Base-by-base conservation (phyloP, 768 basidiomycete species). In the Podaxis sp. region DNA sequence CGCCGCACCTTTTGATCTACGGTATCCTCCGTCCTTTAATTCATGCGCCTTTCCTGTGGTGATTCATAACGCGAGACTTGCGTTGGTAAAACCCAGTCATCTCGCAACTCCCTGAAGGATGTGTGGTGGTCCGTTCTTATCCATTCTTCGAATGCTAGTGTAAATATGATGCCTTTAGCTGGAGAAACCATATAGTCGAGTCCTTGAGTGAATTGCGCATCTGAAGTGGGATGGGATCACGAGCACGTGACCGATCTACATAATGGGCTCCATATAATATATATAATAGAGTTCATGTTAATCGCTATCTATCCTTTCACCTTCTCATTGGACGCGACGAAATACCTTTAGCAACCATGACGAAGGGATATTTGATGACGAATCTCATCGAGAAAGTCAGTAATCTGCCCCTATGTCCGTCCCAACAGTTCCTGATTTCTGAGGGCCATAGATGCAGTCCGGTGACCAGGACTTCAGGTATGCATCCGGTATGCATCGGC, bases 401-500 rank as follows among this genome's bases (percentile, higher is more conserved):
- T 51, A 27, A 9, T 23, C 27, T 14, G 56, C 27, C 40, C 16
- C 23, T 53, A 18, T 36, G n/a, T 16, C 50, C 21, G 54, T 16
- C 4, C 27, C 6, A n/a, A 37, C 27, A 11, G 18, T 23, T 10
- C 28, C 63, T 59, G 61, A 57, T 50, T 56, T 46, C 21, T 57
- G 25, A 32, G 61, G 42, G 28, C 36, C 70, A 47, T 64, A 93
- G 92, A 93, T 93, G 91, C 86, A 89, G 76, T 92, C 90, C 65
- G 86, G 84, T 64, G 91, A 94, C 84, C 91, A 92, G 78, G 92
- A 94, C 76, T 93, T 92, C 73, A 81, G 91, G 91, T 92, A 76
- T 62, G 71, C 57, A 36, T 63, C 65, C 50, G 44, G 38, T 16
- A 64, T 62, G 37, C 65, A 62, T 64, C 44, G 63, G 56, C 50